Percentiles rank a stretch among this genome's conserved stretches.
Evolutionary conservation across 1,284 basidiomycete species (phyloP).

Genomic region (Moesziomyces parantarcticus): DNA sequence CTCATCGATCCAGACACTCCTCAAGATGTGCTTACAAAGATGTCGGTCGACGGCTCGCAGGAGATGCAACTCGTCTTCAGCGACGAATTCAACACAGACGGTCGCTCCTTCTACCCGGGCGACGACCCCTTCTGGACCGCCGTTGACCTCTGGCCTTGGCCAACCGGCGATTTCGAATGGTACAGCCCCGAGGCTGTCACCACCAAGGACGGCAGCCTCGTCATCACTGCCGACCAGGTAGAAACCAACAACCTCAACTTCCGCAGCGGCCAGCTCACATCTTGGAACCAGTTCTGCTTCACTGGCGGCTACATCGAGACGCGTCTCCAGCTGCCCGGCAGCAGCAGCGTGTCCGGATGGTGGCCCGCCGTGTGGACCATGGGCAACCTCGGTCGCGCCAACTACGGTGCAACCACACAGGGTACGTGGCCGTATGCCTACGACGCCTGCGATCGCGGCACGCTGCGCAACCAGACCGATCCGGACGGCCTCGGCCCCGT

Average conservation of each 20-base stretch:
- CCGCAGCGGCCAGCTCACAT: slow-evolving; percentile 72
- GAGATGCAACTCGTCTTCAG: slow-evolving; percentile 66
- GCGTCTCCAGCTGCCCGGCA: slow-evolving; percentile 82
- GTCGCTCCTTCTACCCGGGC: slow-evolving; percentile 72
- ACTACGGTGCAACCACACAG: slow-evolving; percentile 70
- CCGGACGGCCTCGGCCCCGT: slow-evolving; percentile 31
- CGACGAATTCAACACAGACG: slow-evolving; percentile 67
- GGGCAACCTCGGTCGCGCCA: slow-evolving; percentile 75
- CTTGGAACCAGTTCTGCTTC: slow-evolving; percentile 93
- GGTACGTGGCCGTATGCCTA: slow-evolving; percentile 78
- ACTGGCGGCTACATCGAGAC: slow-evolving; percentile 88
- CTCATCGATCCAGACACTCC: slow-evolving; percentile 69
- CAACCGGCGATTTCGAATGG: slow-evolving; percentile 60
- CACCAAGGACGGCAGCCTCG: slow-evolving; percentile 80
- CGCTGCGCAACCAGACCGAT: slow-evolving; percentile 58
- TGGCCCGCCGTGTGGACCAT: slow-evolving; percentile 85
- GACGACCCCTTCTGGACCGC: slow-evolving; percentile 80
- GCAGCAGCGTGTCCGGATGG: slow-evolving; percentile 71
- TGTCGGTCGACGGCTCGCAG: slow-evolving; percentile 70
- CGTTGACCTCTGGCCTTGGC: slow-evolving; percentile 78
- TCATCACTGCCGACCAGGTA: slow-evolving; percentile 73
- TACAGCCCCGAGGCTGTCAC: slow-evolving; percentile 84
- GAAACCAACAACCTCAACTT: slow-evolving; percentile 75
- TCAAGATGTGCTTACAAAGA: slow-evolving; percentile 27
- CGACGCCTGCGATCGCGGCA: slow-evolving; percentile 58